Evolutionary conservation across 140 eudicot species (phyloP).

Genomic region (Erigeron philadelphicus): DNA sequence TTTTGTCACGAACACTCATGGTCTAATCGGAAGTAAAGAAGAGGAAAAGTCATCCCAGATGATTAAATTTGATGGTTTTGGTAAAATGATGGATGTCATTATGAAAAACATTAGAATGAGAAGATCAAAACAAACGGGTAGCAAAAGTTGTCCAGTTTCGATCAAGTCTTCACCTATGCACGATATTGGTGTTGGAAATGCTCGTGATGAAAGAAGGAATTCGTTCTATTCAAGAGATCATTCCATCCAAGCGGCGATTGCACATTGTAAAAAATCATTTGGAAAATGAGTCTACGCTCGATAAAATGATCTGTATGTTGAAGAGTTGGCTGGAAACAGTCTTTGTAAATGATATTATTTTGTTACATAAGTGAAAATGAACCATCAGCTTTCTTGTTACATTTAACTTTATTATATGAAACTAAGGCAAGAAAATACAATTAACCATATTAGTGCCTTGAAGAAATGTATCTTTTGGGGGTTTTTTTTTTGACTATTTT

Average conservation of each 20-base stretch:
- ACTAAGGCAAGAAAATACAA: too few relatives aligned
- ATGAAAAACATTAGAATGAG: slow-evolving; percentile 22
- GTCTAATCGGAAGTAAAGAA: background rate
- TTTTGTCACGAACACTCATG: background rate
- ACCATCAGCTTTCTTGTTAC: too few relatives aligned
- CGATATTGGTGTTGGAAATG: background rate
- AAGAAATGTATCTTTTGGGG: background rate
- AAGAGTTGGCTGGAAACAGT: too few relatives aligned
- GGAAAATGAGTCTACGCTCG: slow-evolving; percentile 13
- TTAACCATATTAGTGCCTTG: too few relatives aligned
- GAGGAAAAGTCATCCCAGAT: background rate
- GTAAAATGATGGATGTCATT: slow-evolving; percentile 25
- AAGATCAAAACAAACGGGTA: slow-evolving; percentile 18
- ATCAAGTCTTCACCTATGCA: slow-evolving; percentile 33
- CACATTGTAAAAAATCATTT: slow-evolving; percentile 39
- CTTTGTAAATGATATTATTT: too few relatives aligned
- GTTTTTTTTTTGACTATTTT: background rate
- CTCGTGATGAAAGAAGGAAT: slow-evolving; percentile 28
- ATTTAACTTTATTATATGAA: too few relatives aligned
- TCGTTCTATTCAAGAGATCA: slow-evolving; percentile 32
- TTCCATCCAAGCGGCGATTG: slow-evolving; percentile 43
- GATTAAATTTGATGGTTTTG: slow-evolving; percentile 18
- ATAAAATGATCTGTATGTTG: too few relatives aligned
- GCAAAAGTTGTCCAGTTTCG: slow-evolving; percentile 37
- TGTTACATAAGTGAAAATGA: too few relatives aligned